Evolutionary conservation across 2,329 filamentous ascomycete species (phyloP), one percentile per base, ranked within the genome.

Genomic region (Xylaria sp.): DNA sequence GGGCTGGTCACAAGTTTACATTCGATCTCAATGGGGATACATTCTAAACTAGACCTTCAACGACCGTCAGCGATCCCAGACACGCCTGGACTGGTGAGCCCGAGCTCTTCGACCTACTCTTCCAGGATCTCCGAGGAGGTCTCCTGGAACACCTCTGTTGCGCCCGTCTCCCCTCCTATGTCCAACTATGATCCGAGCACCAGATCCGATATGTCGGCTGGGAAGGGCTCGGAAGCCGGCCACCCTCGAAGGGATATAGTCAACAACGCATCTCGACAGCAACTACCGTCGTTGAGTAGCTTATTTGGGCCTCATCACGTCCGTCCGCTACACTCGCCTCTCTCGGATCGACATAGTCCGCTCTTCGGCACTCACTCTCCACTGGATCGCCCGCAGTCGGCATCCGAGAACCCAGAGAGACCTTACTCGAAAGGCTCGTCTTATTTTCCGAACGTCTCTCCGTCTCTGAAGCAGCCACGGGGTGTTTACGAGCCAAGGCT

Each of bases 221-320:
- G 71, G 54, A 74, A 73, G 64, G 71, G 67, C 45, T 62, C 68
- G 48, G 74, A 76, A 58, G 72, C 74, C 49, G 66, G 66, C 22
- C 69, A 70, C 43, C 60, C 63, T 47, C 72, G 70, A 56, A 70
- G 71, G 50, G 74, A 76, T 19, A 53, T 63, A 64, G 43, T 41
- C 21, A 55, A 56, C 24, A 50, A 62, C 62, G 66, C 66, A 40
- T 60, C 71, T 44, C 73, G 75, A 52, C 79, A 80, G 60, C 78
- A 81, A 61, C 75, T 85, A 19, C 82, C 82, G 1, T 78, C 82
- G 5, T 63, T 85, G 59, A 84, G 79, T 68, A 84, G 81, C 61
- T 69, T 85, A 16, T 83, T 85, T 61, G 80, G 79, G 2, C 72
- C 77, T 9, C 69, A 77, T 4, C 68, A 75, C 42, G 69, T 74